These are phyloP conservation scores for Trypanosoma rangeli DNA, from an alignment of 208 protist genomes.

Conservation along the genomic window DNA sequence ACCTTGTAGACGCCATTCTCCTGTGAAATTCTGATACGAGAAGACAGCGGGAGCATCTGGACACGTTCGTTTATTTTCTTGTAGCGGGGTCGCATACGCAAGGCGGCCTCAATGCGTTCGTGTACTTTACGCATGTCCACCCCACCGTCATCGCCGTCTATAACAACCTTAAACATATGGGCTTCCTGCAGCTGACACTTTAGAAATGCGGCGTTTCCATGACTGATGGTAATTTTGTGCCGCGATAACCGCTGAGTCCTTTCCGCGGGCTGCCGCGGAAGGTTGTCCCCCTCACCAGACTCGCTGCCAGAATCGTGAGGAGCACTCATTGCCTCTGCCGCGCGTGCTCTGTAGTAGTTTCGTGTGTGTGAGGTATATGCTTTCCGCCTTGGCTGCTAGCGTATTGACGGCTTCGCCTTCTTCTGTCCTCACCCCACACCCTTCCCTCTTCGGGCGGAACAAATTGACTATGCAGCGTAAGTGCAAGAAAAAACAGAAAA, in stretches of 20 bases:
- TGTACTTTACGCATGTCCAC: conserved; percentile 86
- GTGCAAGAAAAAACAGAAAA: no score
- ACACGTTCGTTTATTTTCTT: conserved; percentile 26
- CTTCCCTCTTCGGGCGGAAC: no score
- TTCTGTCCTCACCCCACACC: no score
- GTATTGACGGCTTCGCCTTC: no score
- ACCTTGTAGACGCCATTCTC: conserved; percentile 69
- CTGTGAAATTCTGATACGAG: conserved; percentile 49
- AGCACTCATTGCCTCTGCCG: neutral
- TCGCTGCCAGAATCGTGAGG: neutral
- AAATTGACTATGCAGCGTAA: no score
- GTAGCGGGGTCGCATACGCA: conserved; percentile 71
- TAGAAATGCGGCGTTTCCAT: conserved; percentile 10
- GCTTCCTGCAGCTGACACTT: conserved; percentile 54
- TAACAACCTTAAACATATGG: conserved; percentile 85
- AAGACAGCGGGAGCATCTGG: conserved; percentile 24
- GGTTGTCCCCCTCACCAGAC: neutral
- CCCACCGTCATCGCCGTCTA: conserved; percentile 89
- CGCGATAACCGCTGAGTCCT: neutral
- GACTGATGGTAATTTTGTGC: conserved; percentile 20
- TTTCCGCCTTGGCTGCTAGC: no score
- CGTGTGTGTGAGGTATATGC: no score
- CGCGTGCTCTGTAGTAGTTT: neutral
- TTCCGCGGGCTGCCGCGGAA: neutral
- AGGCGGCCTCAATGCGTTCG: conserved; percentile 74